A percentile compares a stretch with the other conserved stretches of the same genome.
These are phyloP conservation scores for Trametes polyzona DNA, from an alignment of 1,284 basidiomycete species.

Conservation along the genomic window DNA sequence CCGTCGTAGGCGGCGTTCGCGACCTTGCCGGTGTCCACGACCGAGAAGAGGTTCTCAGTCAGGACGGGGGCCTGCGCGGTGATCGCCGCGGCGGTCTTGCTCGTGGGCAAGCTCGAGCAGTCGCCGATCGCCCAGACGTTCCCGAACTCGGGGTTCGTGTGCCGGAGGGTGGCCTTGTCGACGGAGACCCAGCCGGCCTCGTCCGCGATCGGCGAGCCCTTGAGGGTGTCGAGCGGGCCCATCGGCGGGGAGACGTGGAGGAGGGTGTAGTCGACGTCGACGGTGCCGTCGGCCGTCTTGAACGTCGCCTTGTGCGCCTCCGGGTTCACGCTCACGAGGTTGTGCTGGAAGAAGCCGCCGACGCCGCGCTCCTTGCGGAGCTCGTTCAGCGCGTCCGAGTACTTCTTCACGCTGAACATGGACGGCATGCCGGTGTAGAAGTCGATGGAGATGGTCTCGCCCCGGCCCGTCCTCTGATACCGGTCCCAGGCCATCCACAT, in stretches of 20 bases:
- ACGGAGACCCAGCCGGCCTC: slow-evolving; percentile 89
- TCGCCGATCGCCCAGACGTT: slow-evolving; percentile 95
- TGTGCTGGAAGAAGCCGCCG: slow-evolving; percentile 81
- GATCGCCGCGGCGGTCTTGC: slow-evolving; percentile 96
- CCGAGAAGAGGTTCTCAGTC: slow-evolving; percentile 83
- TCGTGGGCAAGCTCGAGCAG: slow-evolving; percentile 89
- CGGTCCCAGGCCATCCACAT: slow-evolving; percentile 95
- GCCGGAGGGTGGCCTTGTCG: slow-evolving; percentile 79
- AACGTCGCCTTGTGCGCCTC: slow-evolving; percentile 82
- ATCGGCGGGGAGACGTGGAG: slow-evolving; percentile 92
- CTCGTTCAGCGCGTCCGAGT: slow-evolving; percentile 83
- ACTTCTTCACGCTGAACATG: slow-evolving; percentile 94
- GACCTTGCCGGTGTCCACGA: slow-evolving; percentile 74
- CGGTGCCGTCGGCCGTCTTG: slow-evolving; percentile 70
- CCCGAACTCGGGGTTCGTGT: slow-evolving; percentile 75
- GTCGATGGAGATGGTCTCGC: slow-evolving; percentile 67
- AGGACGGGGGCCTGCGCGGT: slow-evolving; percentile 93
- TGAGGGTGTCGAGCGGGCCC: slow-evolving; percentile 87
- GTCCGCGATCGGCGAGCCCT: slow-evolving; percentile 80
- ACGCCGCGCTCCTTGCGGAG: slow-evolving; percentile 84
- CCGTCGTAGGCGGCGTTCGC: slow-evolving; percentile 77
- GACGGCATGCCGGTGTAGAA: slow-evolving; percentile 94
- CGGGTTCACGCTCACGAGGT: slow-evolving; percentile 79
- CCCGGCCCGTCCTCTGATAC: slow-evolving; percentile 62
- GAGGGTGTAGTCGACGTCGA: slow-evolving; percentile 80